Conservation (phyloP, 345 rosid genomes). For the Corymbia maculata region DNA sequence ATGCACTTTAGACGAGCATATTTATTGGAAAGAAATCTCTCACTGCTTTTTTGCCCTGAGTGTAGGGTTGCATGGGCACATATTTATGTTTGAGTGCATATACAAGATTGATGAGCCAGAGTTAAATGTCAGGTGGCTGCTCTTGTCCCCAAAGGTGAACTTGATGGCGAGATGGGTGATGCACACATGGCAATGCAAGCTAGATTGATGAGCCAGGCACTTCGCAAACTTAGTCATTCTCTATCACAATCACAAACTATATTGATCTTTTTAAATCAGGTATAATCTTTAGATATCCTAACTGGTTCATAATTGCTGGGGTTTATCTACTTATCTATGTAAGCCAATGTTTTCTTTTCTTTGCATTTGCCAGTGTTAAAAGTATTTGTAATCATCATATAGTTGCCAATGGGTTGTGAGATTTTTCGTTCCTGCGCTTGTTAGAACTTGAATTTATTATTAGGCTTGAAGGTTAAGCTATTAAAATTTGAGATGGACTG, state of each 20-base stretch:
- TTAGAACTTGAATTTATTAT: not conserved
- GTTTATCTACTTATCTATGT: not conserved
- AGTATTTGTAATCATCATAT: not conserved
- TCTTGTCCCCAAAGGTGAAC: constrained; percentile 98
- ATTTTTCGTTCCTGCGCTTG: not conserved
- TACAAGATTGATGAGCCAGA: not conserved
- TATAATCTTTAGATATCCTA: not conserved
- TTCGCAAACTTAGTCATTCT: constrained; percentile 92
- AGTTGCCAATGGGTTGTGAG: not conserved
- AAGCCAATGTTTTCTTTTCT: not conserved
- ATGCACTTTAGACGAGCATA: not conserved
- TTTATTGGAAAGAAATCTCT: not conserved
- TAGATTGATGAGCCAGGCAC: constrained; percentile 98
- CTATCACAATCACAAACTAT: constrained; percentile 75
- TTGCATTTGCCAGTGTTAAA: not conserved
- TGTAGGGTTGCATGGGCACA: not conserved
- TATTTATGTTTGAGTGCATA: not conserved
- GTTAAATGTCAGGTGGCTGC: constrained; percentile 73
- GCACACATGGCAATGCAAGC: constrained; percentile 99
- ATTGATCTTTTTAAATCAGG: constrained; percentile 83
- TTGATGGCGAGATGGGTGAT: constrained; percentile 99
- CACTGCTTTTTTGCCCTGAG: not conserved
- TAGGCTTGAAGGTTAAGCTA: not conserved
- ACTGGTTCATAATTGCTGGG: not conserved
- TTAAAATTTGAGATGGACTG: not conserved